phyloP scores from a whole-genome alignment of 2,329 filamentous ascomycete genomes.

The Neopestalotiopsis rosae region DNA sequence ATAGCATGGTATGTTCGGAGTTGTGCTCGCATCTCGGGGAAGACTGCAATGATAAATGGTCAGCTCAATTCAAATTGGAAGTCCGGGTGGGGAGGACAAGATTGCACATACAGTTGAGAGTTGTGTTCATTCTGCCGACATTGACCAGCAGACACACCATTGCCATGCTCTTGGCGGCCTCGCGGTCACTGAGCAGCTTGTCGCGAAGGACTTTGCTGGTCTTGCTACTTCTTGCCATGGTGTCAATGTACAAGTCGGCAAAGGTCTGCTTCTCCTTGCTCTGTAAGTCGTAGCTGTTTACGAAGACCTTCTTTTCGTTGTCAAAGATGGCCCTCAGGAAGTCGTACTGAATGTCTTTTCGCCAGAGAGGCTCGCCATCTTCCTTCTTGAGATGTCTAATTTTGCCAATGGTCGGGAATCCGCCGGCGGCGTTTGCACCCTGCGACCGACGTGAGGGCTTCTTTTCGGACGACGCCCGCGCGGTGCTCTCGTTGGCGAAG shows the following conservation, averaged over 20 bases:
- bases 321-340: slow-evolving; percentile 83
- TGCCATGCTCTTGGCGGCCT: slow-evolving; percentile 95
- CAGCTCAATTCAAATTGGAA: slow-evolving; percentile 3
- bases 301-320: slow-evolving; percentile 78
- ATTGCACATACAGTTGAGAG: slow-evolving; percentile 78
- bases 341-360: slow-evolving; percentile 87
- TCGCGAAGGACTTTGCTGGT: slow-evolving; percentile 98
- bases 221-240: slow-evolving; percentile 98
- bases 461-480: slow-evolving; percentile 8
- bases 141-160: slow-evolving; percentile 99
- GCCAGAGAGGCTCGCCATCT: slow-evolving; percentile 85
- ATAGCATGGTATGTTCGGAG: slow-evolving; percentile 98
- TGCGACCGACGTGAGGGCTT: slow-evolving; percentile 27
- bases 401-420: slow-evolving; percentile 58
- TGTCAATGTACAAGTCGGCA: slow-evolving; percentile 96
- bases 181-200: slow-evolving; percentile 89
- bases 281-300: slow-evolving; percentile 78
- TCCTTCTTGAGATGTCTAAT: slow-evolving; percentile 88
- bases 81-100: slow-evolving; percentile 11
- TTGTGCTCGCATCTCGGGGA: slow-evolving; percentile 98
- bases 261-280: slow-evolving; percentile 73
- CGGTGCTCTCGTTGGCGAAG: slow-evolving; percentile 29
- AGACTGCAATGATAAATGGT: slow-evolving; percentile 60
- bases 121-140: slow-evolving; percentile 98
- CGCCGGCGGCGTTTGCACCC: slow-evolving; percentile 22